A percentile compares a stretch with the other conserved stretches of the same genome.
These are phyloP conservation scores for Tripidium arundinaceum DNA, from an alignment of 202 grass and related monocot genomes.

Conservation along the genomic window DNA sequence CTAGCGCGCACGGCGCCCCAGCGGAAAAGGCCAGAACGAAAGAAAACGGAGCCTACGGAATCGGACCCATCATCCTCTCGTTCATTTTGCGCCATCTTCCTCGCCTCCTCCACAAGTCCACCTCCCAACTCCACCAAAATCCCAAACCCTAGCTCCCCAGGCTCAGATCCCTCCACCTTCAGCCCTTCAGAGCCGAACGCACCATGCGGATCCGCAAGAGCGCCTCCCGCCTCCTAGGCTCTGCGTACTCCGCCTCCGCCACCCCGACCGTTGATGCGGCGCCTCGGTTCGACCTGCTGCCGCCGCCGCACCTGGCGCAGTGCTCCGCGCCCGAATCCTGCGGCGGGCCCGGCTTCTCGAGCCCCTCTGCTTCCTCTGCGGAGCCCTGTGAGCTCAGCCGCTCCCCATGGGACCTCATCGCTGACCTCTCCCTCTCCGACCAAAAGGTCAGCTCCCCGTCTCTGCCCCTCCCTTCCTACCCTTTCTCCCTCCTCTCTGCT, in stretches of 20 bases:
- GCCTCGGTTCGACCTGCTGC: neutral
- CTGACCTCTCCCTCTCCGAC: slow-evolving; percentile 42
- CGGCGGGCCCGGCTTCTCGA: neutral
- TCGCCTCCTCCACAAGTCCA: neutral
- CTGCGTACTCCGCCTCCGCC: neutral
- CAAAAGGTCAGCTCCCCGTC: slow-evolving; percentile 30
- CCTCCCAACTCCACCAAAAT: slow-evolving; percentile 10
- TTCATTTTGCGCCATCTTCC: neutral
- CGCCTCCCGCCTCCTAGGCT: slow-evolving; percentile 33
- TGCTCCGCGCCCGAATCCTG: neutral
- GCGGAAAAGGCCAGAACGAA: neutral
- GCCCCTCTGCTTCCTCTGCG: neutral
- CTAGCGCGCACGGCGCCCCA: neutral
- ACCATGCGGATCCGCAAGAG: slow-evolving; percentile 57
- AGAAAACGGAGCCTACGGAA: neutral
- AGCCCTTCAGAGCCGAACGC: neutral
- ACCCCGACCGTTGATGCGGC: neutral
- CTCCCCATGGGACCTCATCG: slow-evolving; percentile 58
- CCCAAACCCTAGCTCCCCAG: slow-evolving; percentile 33
- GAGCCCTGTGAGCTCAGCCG: slow-evolving; percentile 49
- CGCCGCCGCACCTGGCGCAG: neutral
- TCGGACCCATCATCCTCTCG: neutral
- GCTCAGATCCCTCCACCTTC: slow-evolving; percentile 12
- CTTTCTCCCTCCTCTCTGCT: neutral
- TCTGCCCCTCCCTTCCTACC: neutral